phyloP scores from a whole-genome alignment of 768 basidiomycete species.

The Pleurotus eryngii region DNA sequence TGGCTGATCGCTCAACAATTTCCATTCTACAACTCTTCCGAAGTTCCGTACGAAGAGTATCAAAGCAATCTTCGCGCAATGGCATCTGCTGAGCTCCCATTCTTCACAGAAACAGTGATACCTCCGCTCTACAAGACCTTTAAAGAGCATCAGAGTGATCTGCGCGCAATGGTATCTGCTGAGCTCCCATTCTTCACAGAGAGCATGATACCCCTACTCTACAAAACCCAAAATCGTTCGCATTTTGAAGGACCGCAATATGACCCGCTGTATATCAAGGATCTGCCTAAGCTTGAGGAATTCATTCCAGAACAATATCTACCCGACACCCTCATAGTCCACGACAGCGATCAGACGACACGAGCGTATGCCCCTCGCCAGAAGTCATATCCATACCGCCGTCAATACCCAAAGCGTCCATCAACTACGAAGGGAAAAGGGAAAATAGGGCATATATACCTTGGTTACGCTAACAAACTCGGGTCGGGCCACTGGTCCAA shows the following conservation, averaged over 20 bases:
- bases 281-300: slow-evolving; percentile 20
- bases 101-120: too few relatives aligned
- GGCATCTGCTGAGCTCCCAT: too few relatives aligned
- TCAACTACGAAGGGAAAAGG: slow-evolving; percentile 5
- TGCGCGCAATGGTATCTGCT: background rate
- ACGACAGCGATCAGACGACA: slow-evolving; percentile 16
- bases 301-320: slow-evolving; percentile 17
- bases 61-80: too few relatives aligned
- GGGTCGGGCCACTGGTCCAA: slow-evolving; percentile 21
- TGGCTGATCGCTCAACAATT: too few relatives aligned
- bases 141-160: background rate
- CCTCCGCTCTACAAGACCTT: background rate
- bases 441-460: slow-evolving; percentile 13
- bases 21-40: too few relatives aligned
- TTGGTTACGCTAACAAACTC: slow-evolving; percentile 11
- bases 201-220: background rate
- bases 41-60: too few relatives aligned
- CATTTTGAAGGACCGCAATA: background rate
- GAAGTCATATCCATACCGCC: slow-evolving; percentile 6
- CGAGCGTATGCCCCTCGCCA: background rate
- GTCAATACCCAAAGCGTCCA: slow-evolving; percentile 11
- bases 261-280: background rate
- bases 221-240: background rate
- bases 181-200: background rate
- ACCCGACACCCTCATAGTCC: slow-evolving; percentile 20